These are phyloP conservation scores for Globisporangium middletonii DNA, from an alignment of 352 stramenopile species.

Conservation along the genomic window DNA sequence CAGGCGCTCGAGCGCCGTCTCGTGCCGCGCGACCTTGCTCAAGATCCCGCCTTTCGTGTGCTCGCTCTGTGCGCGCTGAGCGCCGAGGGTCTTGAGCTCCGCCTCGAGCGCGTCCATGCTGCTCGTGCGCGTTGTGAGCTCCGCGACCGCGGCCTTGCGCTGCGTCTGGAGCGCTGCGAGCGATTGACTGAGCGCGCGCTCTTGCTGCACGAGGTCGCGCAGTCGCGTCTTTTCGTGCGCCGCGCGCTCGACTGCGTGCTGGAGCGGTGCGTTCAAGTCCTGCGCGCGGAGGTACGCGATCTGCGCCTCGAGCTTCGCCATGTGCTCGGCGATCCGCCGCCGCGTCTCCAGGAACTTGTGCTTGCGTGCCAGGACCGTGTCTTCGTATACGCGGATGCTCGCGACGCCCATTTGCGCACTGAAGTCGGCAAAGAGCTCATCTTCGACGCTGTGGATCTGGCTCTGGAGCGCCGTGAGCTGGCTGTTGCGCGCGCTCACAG, in stretches of 20 bases:
- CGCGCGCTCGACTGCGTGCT: slow-evolving; percentile 36
- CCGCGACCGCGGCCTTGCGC: slow-evolving; percentile 56
- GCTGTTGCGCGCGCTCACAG: slow-evolving; percentile 35
- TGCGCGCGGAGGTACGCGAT: slow-evolving; percentile 63
- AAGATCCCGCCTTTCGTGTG: slow-evolving; percentile 58
- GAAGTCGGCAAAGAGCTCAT: slow-evolving; percentile 85
- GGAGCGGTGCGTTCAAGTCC: slow-evolving; percentile 50
- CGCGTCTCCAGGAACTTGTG: slow-evolving; percentile 62
- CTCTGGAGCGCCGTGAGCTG: slow-evolving; percentile 43
- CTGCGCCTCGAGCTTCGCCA: slow-evolving; percentile 80
- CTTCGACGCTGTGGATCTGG: slow-evolving; percentile 68
- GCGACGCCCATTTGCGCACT: slow-evolving; percentile 67
- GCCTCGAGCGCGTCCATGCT: slow-evolving; percentile 53
- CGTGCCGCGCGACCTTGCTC: slow-evolving; percentile 84
- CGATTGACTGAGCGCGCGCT: slow-evolving; percentile 35
- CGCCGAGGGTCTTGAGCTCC: slow-evolving; percentile 53
- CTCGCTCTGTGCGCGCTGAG: slow-evolving; percentile 60
- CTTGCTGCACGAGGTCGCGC: slow-evolving; percentile 48
- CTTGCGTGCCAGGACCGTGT: slow-evolving; percentile 87
- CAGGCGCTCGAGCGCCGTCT: slow-evolving; percentile 88
- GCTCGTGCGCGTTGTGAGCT: slow-evolving; percentile 21
- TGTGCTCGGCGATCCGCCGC: slow-evolving; percentile 69
- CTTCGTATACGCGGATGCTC: slow-evolving; percentile 91
- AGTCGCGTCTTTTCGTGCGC: slow-evolving; percentile 41
- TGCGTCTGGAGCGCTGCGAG: slow-evolving; percentile 60